phyloP scores from a whole-genome alignment of 495 filamentous ascomycete species.

The Podospora fimiseda region DNA sequence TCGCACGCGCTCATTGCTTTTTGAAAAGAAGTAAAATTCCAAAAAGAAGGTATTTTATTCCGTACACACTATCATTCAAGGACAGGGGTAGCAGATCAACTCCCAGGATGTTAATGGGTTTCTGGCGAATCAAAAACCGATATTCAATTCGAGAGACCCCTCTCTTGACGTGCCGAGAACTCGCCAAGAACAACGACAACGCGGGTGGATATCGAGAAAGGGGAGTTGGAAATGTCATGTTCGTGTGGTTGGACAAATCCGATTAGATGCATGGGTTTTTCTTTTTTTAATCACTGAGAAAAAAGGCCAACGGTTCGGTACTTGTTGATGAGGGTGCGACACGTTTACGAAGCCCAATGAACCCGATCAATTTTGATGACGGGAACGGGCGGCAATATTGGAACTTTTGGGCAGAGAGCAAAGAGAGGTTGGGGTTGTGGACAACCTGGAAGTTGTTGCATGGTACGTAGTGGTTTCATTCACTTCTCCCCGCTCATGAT shows the following conservation, averaged over 20 bases:
- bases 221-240: not conserved
- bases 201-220: not conserved
- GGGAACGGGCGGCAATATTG: not conserved
- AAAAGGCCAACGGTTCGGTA: not conserved
- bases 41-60: constrained; percentile 19
- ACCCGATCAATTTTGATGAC: not conserved
- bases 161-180: not conserved
- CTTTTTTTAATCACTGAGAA: not conserved
- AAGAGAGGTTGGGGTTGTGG: too few relatives aligned
- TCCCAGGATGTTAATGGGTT: constrained; percentile 10
- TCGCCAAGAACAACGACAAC: not conserved
- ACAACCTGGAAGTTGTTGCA: too few relatives aligned
- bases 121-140: constrained; percentile 16
- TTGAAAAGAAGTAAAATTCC: not conserved
- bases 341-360: not conserved
- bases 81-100: constrained; percentile 22
- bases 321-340: not conserved
- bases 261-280: not conserved
- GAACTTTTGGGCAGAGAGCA: too few relatives aligned
- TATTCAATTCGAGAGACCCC: not conserved
- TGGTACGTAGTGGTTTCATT: too few relatives aligned
- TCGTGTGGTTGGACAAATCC: not conserved
- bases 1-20: not conserved
- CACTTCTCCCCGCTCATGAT: too few relatives aligned
- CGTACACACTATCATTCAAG: too few relatives aligned